Evolutionary conservation across 441 rosid genomes (phyloP).

Genomic region (Metrosideros polymorpha): DNA sequence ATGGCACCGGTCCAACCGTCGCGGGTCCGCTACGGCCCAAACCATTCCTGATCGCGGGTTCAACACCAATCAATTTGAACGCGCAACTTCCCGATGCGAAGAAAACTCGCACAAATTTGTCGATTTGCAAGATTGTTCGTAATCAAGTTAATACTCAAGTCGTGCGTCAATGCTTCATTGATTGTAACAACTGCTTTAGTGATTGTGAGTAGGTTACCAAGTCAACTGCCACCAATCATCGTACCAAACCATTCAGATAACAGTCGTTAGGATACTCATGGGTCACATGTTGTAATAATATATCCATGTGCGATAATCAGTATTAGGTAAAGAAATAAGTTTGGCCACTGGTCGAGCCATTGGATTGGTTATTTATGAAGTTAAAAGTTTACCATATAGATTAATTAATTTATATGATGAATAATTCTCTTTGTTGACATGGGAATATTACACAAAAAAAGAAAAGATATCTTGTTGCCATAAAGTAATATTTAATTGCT

Average conservation of each 20-base stretch:
- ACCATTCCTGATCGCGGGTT: fast-evolving
- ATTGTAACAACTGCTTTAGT: neutral
- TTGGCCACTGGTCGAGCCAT: neutral
- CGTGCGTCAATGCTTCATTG: neutral
- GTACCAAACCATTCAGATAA: neutral
- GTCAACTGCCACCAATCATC: neutral
- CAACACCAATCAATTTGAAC: neutral
- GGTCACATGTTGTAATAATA: neutral
- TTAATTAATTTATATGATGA: neutral
- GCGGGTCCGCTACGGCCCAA: neutral
- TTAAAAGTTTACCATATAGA: neutral
- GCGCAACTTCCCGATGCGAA: neutral
- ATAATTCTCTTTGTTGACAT: neutral
- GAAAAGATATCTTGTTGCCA: neutral
- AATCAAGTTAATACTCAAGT: neutral
- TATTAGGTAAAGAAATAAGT: neutral
- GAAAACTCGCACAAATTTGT: neutral
- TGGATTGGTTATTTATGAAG: neutral
- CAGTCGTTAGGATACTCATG: neutral
- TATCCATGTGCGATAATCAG: neutral
- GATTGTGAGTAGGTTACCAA: neutral
- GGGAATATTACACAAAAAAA: neutral
- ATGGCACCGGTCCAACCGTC: neutral
- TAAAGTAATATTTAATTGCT: neutral
- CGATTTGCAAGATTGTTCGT: neutral